phyloP scores from a whole-genome alignment of 139 green algal species.

The Closterium sp. region DNA sequence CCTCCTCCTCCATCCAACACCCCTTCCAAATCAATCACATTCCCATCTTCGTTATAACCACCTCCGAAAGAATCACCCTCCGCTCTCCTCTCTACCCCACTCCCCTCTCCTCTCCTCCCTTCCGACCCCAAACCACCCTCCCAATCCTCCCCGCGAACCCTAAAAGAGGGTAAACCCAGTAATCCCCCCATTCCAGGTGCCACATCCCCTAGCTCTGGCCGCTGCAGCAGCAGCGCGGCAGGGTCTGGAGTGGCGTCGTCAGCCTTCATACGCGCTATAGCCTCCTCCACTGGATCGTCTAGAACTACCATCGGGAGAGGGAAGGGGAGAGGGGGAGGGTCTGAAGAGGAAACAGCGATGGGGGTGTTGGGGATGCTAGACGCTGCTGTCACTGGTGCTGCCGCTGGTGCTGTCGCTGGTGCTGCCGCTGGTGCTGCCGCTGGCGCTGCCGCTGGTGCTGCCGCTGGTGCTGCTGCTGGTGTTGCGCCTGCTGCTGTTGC shows the following conservation, averaged over 20 bases:
- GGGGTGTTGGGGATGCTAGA: not conserved
- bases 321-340: not conserved
- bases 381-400: not conserved
- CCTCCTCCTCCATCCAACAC: not conserved
- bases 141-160: not conserved
- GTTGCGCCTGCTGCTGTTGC: no score
- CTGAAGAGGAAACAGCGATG: not conserved
- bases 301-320: constrained; percentile 63
- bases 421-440: not conserved
- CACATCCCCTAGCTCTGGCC: not conserved
- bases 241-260: not conserved
- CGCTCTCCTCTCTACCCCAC: not conserved
- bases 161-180: not conserved
- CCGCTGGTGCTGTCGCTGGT: no score
- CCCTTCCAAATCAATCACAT: not conserved
- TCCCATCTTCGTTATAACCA: not conserved
- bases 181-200: not conserved
- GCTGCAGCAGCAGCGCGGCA: not conserved
- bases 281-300: constrained; percentile 65
- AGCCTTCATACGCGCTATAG: not conserved
- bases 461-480: not conserved
- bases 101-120: not conserved
- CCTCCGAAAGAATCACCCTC: not conserved
- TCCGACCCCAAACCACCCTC: not conserved
- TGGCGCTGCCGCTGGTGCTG: not conserved